phyloP scores from a whole-genome alignment of 176 grass and related monocot genomes.

The Carex pumila region DNA sequence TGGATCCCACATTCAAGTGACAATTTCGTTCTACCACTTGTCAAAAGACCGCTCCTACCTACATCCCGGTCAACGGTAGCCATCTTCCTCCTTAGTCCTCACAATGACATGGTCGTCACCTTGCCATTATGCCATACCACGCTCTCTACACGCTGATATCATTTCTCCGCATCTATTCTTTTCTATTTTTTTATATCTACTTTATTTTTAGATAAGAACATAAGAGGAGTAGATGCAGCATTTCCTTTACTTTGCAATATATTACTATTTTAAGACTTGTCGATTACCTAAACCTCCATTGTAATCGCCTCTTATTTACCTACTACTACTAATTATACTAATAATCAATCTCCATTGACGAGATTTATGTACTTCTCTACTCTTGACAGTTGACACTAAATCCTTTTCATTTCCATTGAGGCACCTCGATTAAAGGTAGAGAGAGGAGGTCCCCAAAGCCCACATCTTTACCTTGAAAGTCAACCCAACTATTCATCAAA shows the following conservation, averaged over 20 bases:
- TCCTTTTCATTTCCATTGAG: neutral
- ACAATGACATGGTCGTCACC: neutral
- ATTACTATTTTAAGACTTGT: neutral
- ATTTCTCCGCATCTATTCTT: neutral
- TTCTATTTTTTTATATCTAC: neutral
- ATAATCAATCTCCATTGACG: neutral
- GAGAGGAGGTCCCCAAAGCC: too few species aligned
- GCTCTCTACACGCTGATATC: neutral
- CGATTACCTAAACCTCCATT: neutral
- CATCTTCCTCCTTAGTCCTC: neutral
- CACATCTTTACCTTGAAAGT: neutral
- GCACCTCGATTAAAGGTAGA: neutral
- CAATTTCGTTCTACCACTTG: neutral
- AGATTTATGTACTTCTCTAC: neutral
- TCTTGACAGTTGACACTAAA: too few species aligned
- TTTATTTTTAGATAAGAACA: neutral
- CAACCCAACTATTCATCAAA: neutral
- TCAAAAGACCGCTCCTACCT: neutral
- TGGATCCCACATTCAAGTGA: neutral
- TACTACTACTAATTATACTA: neutral
- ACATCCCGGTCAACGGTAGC: neutral
- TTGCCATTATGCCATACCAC: neutral
- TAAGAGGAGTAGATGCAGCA: neutral
- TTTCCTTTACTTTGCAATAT: neutral
- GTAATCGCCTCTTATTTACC: neutral